phyloP scores from a whole-genome alignment of 1,284 basidiomycete genomes.

The Pyrrhoderma lamaoense region DNA sequence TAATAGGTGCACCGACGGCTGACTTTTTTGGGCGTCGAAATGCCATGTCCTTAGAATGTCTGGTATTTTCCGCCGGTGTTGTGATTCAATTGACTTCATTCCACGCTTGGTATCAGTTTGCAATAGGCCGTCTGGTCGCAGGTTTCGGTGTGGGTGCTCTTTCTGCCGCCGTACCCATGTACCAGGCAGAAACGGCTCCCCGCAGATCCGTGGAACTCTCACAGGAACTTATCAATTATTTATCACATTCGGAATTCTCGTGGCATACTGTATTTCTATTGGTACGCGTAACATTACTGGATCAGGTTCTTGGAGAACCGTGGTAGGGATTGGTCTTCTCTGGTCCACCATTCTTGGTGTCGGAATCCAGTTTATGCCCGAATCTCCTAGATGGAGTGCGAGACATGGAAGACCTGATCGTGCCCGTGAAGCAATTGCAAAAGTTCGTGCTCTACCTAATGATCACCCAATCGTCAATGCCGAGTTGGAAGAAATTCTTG shows the following conservation, averaged over 20 bases:
- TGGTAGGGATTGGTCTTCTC: constrained; percentile 63
- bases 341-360: constrained; percentile 61
- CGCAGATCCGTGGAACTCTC: constrained; percentile 70
- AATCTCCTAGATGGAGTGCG: constrained; percentile 67
- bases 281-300: constrained; percentile 43
- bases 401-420: constrained; percentile 42
- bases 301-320: constrained; percentile 56
- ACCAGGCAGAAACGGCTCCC: constrained; percentile 73
- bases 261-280: constrained; percentile 57
- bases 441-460: constrained; percentile 46
- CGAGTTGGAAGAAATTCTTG: constrained; percentile 47
- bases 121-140: constrained; percentile 63
- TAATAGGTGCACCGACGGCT: constrained; percentile 53
- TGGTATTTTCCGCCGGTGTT: constrained; percentile 64
- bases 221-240: constrained; percentile 69
- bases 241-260: constrained; percentile 71
- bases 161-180: constrained; percentile 73
- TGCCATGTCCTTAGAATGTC: constrained; percentile 65
- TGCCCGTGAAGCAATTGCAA: constrained; percentile 45
- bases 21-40: constrained; percentile 62
- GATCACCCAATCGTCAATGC: constrained; percentile 38
- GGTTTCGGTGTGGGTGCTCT: constrained; percentile 68
- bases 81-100: constrained; percentile 50
- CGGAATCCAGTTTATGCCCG: constrained; percentile 73
- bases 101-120: constrained; percentile 53